Conservation (phyloP, 495 filamentous ascomycete species). For the Neurospora intermedia region DNA sequence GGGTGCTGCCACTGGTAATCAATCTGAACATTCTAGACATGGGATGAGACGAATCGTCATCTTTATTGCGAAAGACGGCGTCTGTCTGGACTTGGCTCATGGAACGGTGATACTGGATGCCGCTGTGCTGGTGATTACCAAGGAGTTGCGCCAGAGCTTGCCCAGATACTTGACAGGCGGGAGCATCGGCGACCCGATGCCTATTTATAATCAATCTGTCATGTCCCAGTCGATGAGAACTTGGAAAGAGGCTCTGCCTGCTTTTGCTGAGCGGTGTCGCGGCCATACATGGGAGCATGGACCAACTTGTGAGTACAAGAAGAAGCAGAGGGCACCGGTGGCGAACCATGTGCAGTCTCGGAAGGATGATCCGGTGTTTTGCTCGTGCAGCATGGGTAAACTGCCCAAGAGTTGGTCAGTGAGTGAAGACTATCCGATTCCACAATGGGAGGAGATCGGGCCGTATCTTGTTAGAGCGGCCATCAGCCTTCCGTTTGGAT, state of each 20-base stretch:
- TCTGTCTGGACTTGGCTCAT: neutral
- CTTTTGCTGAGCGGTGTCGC: neutral
- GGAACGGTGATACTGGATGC: neutral
- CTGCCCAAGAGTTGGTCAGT: neutral
- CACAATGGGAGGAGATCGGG: neutral
- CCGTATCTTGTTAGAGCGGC: neutral
- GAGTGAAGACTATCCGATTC: neutral
- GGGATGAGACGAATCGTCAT: neutral
- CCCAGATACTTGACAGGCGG: neutral
- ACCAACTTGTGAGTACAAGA: neutral
- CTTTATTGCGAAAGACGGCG: neutral
- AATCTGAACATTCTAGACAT: neutral
- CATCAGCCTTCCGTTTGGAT: neutral
- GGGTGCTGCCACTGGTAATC: neutral
- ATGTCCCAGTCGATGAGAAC: neutral
- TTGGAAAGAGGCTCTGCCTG: neutral
- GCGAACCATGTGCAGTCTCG: neutral
- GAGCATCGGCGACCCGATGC: neutral
- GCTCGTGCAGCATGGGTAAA: neutral
- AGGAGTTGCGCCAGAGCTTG: neutral
- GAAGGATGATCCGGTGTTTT: neutral
- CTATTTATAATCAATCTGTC: neutral
- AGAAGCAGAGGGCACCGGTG: neutral
- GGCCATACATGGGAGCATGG: neutral
- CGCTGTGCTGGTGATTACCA: neutral